These are phyloP conservation scores for Fusarium austroafricanum DNA, from an alignment of 2,329 filamentous ascomycete species.

Conservation along the genomic window DNA sequence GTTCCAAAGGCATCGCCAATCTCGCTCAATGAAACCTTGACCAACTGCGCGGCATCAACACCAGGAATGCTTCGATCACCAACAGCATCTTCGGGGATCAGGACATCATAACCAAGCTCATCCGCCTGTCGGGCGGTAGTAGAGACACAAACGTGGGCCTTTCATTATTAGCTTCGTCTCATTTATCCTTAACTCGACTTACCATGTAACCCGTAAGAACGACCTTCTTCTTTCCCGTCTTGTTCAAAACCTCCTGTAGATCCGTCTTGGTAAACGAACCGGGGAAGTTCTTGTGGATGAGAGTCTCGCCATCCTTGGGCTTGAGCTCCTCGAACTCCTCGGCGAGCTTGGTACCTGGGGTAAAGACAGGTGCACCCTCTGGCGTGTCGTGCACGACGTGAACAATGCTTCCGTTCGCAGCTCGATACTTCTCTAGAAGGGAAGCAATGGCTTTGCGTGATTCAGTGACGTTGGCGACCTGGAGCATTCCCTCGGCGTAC, in stretches of 20 bases:
- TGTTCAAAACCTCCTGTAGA: constrained; percentile 63
- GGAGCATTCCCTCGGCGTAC: constrained; percentile 69
- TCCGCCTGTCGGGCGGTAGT: constrained; percentile 71
- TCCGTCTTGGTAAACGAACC: constrained; percentile 71
- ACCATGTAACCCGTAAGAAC: constrained; percentile 72
- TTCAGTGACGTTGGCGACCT: constrained; percentile 63
- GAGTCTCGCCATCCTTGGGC: constrained; percentile 65
- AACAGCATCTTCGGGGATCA: constrained; percentile 71
- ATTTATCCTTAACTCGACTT: no score
- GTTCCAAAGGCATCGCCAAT: constrained; percentile 73
- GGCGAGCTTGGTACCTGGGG: constrained; percentile 68
- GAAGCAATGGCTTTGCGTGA: constrained; percentile 67
- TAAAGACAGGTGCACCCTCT: constrained; percentile 73
- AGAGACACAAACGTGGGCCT: constrained; percentile 74
- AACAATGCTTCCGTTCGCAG: constrained; percentile 61
- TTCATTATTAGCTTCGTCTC: neutral
- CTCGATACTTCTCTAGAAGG: constrained; percentile 71
- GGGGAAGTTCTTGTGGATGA: constrained; percentile 68
- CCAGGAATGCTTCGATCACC: constrained; percentile 76
- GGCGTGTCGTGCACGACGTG: constrained; percentile 71
- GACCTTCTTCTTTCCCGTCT: constrained; percentile 66
- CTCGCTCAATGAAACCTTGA: constrained; percentile 65
- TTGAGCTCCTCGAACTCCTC: constrained; percentile 70
- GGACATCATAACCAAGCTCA: constrained; percentile 72
- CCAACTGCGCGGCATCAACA: constrained; percentile 64